A percentile compares a stretch with the other conserved stretches of the same genome.
Evolutionary conservation across 23 red algal species (phyloP).

Genomic region (Agarophyton chilense): DNA sequence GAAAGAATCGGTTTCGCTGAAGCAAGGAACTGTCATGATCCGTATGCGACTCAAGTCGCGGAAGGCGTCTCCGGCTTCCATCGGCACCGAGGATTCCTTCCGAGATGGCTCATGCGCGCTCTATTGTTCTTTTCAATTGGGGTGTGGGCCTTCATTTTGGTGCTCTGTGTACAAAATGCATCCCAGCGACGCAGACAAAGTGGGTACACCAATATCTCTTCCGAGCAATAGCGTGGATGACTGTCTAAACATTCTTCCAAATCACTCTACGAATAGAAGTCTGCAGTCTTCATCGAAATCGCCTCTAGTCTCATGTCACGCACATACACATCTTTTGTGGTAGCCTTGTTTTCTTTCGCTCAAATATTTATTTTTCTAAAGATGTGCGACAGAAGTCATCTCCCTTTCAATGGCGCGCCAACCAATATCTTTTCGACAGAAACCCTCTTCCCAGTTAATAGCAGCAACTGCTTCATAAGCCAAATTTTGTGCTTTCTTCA

Average conservation of each 20-base stretch:
- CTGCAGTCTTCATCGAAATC: too few relatives aligned
- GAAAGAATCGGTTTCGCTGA: slow-evolving; percentile 85
- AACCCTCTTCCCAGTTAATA: slow-evolving; percentile 93
- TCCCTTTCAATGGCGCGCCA: slow-evolving; percentile 80
- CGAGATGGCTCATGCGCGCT: slow-evolving; percentile 8
- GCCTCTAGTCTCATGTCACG: too few relatives aligned
- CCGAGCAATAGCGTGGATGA: not conserved
- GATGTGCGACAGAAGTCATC: not conserved
- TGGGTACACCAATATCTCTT: not conserved
- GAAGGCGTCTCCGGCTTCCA: not conserved
- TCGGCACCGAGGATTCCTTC: not conserved
- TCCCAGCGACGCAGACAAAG: not conserved
- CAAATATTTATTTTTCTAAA: not conserved
- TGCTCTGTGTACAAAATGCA: slow-evolving; percentile 1
- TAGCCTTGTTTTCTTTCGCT: not conserved
- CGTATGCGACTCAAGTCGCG: not conserved
- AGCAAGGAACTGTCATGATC: slow-evolving; percentile 37
- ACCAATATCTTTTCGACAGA: slow-evolving; percentile 92
- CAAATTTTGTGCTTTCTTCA: slow-evolving; percentile 62
- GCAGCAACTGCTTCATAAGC: slow-evolving; percentile 81
- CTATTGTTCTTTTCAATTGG: slow-evolving; percentile 26
- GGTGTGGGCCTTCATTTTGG: slow-evolving; percentile 20
- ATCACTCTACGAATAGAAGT: not conserved
- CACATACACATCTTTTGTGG: too few relatives aligned
- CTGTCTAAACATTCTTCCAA: not conserved